A percentile compares a stretch with the other conserved stretches of the same genome.
Conservation (phyloP, 2,329 filamentous ascomycete species). For the Onygenales sp. region DNA sequence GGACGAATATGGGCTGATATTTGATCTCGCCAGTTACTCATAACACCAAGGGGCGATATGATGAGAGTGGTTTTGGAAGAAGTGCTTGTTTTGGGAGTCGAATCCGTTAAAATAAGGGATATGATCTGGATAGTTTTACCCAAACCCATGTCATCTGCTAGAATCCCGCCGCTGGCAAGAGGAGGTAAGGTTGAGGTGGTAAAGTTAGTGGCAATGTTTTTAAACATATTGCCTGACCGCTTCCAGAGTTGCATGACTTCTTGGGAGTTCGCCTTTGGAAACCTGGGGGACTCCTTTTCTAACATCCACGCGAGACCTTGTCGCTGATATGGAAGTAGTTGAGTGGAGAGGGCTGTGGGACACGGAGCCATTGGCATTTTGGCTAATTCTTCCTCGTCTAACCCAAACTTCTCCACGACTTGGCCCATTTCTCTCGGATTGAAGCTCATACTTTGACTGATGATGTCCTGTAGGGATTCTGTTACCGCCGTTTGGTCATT, state of each 20-base stretch:
- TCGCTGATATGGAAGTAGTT: slow-evolving; percentile 68
- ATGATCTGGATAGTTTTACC: slow-evolving; percentile 86
- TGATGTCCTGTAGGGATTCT: slow-evolving; percentile 52
- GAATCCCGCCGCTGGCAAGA: slow-evolving; percentile 69
- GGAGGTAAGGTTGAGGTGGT: slow-evolving; percentile 47
- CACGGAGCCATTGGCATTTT: slow-evolving; percentile 64
- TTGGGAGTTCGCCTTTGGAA: slow-evolving; percentile 50
- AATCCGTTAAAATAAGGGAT: slow-evolving; percentile 59
- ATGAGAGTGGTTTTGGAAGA: slow-evolving; percentile 61
- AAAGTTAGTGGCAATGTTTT: slow-evolving; percentile 64
- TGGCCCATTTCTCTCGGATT: slow-evolving; percentile 56
- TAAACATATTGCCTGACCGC: slow-evolving; percentile 42
- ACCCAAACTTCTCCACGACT: slow-evolving; percentile 60
- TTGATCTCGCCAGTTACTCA: slow-evolving; percentile 85
- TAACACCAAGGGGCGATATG: slow-evolving; percentile 70
- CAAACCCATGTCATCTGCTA: slow-evolving; percentile 88
- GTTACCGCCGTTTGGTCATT: slow-evolving; percentile 11
- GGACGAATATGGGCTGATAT: slow-evolving; percentile 61
- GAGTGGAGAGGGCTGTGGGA: slow-evolving; percentile 54
- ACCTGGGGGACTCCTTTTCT: slow-evolving; percentile 60
- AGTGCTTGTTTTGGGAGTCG: slow-evolving; percentile 32
- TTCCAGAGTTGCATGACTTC: slow-evolving; percentile 73
- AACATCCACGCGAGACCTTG: slow-evolving; percentile 76
- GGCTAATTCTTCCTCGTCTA: slow-evolving; percentile 59
- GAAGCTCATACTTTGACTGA: slow-evolving; percentile 57